Conservation (phyloP, 768 basidiomycete species). For the Leccinum arenicola region DNA sequence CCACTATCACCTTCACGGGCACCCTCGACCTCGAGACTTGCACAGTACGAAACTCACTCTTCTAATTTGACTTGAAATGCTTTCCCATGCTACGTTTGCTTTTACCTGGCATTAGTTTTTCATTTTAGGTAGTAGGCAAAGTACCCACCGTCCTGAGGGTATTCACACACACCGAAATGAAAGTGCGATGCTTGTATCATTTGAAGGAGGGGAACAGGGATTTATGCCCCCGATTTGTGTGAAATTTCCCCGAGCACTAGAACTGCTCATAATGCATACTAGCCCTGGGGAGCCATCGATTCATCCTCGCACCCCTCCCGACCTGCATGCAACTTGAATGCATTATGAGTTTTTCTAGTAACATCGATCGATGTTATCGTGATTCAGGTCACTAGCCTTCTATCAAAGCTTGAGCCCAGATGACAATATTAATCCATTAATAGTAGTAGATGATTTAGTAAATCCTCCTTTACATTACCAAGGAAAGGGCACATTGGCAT, state of each 20-base stretch:
- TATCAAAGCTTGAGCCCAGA: background rate
- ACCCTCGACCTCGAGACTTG: background rate
- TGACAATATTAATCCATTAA: background rate
- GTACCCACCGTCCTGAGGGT: background rate
- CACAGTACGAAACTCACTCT: background rate
- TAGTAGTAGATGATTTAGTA: too few species aligned
- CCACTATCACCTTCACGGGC: background rate
- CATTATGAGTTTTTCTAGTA: background rate
- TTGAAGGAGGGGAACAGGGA: background rate
- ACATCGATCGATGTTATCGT: background rate
- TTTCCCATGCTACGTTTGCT: background rate
- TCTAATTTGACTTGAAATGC: background rate
- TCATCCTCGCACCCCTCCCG: background rate
- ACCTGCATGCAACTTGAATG: background rate
- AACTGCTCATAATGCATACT: background rate
- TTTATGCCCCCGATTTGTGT: too few species aligned
- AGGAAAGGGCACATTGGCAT: background rate
- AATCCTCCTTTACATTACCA: background rate
- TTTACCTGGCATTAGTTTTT: background rate
- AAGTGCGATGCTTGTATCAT: background rate
- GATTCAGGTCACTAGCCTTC: too few species aligned
- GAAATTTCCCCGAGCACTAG: background rate
- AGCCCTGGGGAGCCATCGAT: background rate
- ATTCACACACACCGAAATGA: background rate
- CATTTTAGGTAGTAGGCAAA: background rate